Base-by-base conservation (phyloP, 371 early-diverging fungal species). In the Actinomortierella ambigua region DNA sequence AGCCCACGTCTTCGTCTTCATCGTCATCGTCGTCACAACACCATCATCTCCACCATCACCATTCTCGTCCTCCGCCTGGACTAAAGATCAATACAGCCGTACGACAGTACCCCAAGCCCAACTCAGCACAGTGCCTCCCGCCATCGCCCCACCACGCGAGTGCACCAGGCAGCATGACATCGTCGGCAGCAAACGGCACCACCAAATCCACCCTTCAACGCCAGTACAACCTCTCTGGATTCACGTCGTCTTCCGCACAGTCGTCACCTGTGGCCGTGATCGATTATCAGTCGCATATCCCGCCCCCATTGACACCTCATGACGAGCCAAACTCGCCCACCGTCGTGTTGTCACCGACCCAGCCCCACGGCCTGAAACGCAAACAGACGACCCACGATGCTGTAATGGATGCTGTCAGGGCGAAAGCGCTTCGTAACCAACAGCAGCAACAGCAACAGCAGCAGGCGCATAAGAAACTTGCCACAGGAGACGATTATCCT, bases 401-500 rank as follows among this genome's bases (percentile, higher is more conserved):
- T 1, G 60, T 73, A 50, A 73, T 73, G 75, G 75, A 73, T 50
- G 75, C 75, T 7, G 75, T 73, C n/a, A 56, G 75, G 11, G 75
- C 75, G 23, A 73, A 73, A 40, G 75, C 67, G 0, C 48, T 73
- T 47, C 34, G 75, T 23, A 73, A 73, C 28, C 63, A 63, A 7
- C 59, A 63, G 26, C 67, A 67, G 14, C 71, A 71, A 6, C 47
- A 57, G 18, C 63, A 52, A 26, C 54, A 54, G 7, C 54, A 54
- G n/a, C 42, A 22, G 54, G 41, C 22, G n/a, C 73, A 71, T 13
- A 59, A 59, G 23, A 71, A 59, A 47, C 34, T 34, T 34, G 34
- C 34, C 11, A 34, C 34, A 34, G 34, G 34, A 11, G 34, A 34
- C 7, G 34, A 34, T 34, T 34, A 34, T 34, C 34, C 34, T 34